Evolutionary conservation across 2,329 filamentous ascomycete species (phyloP), one percentile per base, ranked within the genome.

Genomic region (Teratosphaeria nubilosa): DNA sequence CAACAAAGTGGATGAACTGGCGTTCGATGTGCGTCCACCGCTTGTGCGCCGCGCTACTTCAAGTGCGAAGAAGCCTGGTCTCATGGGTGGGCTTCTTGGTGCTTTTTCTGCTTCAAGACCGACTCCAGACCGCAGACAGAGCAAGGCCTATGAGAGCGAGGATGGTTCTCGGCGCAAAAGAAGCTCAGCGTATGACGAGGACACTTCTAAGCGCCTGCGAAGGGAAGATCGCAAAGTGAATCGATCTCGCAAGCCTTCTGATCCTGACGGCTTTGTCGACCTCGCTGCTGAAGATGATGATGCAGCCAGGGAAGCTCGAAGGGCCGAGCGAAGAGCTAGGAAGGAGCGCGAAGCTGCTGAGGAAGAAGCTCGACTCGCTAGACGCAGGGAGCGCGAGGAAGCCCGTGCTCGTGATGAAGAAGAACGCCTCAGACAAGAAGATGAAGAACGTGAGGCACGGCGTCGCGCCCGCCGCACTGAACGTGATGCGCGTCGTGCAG

Each of bases 11-110:
- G 75, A 76, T 2, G 79, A 82, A 56, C 67, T 78, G 54, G 74
- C 76, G 22, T 80, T 80, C 62, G 77, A 80, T 54, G 78, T 81
- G 63, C 78, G 81, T 63, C 75, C 80, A 56, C 59, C 66, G 45
- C 73, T 80, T 37, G 66, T 85, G 53, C 84, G 81, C 67, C 81
- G 86, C 53, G 81, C 83, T 41, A 82, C 80, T 63, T 86, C 86
- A 3, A 81, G 75, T 56, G 78, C 84, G 2, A 83, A 56, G 79
- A 79, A 57, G 74, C 76, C 58, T 25, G 80, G 82, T 24, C 71
- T 85, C 16, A 81, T 83, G 74, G 80, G 81, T n/a, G 80, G 81
- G n/a, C 77, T 68, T 61, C 74, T 80, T 55, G 77, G 77, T 62
- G 77, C 56, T 9, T 66, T 73, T 60, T 14, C 11, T 53, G 51